A percentile compares a stretch with the other conserved stretches of the same genome.
phyloP scores from a whole-genome alignment of 192 early-diverging fungal genomes.

The Chytriomyces hyalinus region DNA sequence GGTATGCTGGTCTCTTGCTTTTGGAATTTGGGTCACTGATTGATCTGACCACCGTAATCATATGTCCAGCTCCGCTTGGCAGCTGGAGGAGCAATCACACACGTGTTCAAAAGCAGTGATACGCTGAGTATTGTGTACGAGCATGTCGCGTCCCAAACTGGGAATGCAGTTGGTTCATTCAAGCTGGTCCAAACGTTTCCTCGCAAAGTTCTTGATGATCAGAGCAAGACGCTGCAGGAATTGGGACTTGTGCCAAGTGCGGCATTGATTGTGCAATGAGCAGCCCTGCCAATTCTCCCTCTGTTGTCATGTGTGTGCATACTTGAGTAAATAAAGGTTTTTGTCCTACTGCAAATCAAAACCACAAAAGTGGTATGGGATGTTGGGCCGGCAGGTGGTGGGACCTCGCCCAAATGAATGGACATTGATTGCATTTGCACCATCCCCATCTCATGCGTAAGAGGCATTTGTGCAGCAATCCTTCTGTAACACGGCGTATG shows the following conservation, averaged over 20 bases:
- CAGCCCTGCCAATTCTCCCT: not conserved
- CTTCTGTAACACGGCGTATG: no score
- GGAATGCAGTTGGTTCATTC: constrained; percentile 47
- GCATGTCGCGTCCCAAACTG: constrained; percentile 55
- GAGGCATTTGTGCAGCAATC: no score
- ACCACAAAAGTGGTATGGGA: no score
- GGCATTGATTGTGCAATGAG: constrained; percentile 55
- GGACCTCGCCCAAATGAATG: no score
- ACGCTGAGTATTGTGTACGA: constrained; percentile 65
- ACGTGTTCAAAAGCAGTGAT: constrained; percentile 66
- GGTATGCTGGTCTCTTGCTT: constrained; percentile 43
- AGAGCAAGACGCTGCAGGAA: constrained; percentile 71
- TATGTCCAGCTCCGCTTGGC: constrained; percentile 62
- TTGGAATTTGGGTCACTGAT: not conserved
- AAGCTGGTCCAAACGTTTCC: constrained; percentile 76
- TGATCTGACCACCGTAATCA: constrained; percentile 1
- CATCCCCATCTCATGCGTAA: no score
- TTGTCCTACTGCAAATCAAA: no score
- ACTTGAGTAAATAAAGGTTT: no score
- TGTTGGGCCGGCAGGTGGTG: no score
- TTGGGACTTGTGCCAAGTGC: constrained; percentile 70
- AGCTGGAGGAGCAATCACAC: constrained; percentile 59
- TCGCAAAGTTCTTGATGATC: constrained; percentile 68
- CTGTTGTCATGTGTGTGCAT: no score
- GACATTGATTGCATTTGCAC: no score